Evolutionary conservation across 169 alveolate species (phyloP), one percentile per base, ranked within the genome.

Genomic region (Cryptosporidium baileyi): DNA sequence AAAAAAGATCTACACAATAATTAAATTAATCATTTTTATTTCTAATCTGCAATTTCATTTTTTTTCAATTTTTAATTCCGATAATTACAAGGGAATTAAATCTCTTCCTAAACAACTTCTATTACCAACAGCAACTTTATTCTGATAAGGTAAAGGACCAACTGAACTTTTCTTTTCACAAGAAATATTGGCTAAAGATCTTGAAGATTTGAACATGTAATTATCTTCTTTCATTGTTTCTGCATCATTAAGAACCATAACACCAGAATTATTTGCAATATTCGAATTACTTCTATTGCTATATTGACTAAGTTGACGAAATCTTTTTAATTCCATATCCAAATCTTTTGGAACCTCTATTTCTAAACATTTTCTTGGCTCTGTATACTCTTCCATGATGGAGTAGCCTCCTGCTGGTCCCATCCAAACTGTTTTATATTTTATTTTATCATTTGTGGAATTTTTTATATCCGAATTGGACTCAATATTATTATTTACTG

Each of bases 341-440:
- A 62, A 36, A 11, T 65, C 81, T 5, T 19, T 32, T 17, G 81
- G 81, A 0, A 65, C 47, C 32, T 65, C 85, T 45, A 19, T 74
- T 11, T 74, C 85, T 54, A 74, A 13, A 22, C 57, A 36, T 24
- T 74, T 74, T 57, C 85, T 74, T 15, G 65, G 40, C 6, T 51
- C 74, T 7, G 44, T 13, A 41, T 74, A 54, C 60, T 74, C 85
- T 26, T 74, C 85, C 85, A 74, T 74, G 13, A 74, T 15, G 22
- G 67, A 51, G 49, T 74, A 74, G 7, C 85, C 85, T 15, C 85
- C 85, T 38, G 61, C 85, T 41, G 85, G 85, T 6, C 85, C 85
- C 67, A 74, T 38, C 85, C 85, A 74, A 22, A 74, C 67, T 22
- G 67, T 74, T 40, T 74, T 74, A 43, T 74, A 57, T 32, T 74